phyloP scores from a whole-genome alignment of 495 filamentous ascomycete genomes.

The Chlorociboria aeruginascens region DNA sequence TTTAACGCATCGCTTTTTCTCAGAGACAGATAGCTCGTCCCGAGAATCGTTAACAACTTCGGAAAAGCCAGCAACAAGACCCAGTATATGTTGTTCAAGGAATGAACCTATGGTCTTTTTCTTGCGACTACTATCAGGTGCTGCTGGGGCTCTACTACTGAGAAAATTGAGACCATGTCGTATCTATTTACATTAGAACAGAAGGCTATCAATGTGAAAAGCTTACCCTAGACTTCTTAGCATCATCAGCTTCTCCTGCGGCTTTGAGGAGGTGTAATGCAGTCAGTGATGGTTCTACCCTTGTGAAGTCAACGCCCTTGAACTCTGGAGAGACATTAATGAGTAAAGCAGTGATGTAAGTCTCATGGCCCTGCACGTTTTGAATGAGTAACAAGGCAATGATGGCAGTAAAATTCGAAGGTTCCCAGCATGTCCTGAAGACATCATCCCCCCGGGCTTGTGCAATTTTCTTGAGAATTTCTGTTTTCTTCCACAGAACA shows the following conservation, averaged over 20 bases:
- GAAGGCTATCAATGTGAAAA: not conserved
- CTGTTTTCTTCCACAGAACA: constrained; percentile 61
- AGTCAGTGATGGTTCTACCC: constrained; percentile 60
- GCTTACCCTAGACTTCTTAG: constrained; percentile 44
- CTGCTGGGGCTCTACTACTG: not conserved
- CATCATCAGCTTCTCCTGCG: constrained; percentile 48
- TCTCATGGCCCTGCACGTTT: constrained; percentile 50
- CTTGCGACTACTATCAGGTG: constrained; percentile 27
- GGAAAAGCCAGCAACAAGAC: constrained; percentile 73
- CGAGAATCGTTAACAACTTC: constrained; percentile 64
- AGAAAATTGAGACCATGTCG: constrained; percentile 6
- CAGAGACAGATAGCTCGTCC: constrained; percentile 13
- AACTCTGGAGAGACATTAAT: constrained; percentile 56
- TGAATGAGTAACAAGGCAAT: constrained; percentile 70
- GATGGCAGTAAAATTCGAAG: constrained; percentile 64
- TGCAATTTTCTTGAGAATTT: constrained; percentile 71
- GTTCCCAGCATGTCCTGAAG: constrained; percentile 47
- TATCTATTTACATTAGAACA: constrained; percentile 20
- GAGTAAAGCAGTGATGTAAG: constrained; percentile 55
- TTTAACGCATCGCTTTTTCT: constrained; percentile 60
- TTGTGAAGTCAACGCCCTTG: constrained; percentile 46
- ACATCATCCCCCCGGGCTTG: constrained; percentile 55
- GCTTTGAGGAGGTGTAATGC: constrained; percentile 77
- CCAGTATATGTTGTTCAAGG: constrained; percentile 74
- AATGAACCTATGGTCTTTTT: constrained; percentile 50